These are phyloP conservation scores for Podila clonocystis DNA, from an alignment of 192 early-diverging fungal species.

Conservation along the genomic window DNA sequence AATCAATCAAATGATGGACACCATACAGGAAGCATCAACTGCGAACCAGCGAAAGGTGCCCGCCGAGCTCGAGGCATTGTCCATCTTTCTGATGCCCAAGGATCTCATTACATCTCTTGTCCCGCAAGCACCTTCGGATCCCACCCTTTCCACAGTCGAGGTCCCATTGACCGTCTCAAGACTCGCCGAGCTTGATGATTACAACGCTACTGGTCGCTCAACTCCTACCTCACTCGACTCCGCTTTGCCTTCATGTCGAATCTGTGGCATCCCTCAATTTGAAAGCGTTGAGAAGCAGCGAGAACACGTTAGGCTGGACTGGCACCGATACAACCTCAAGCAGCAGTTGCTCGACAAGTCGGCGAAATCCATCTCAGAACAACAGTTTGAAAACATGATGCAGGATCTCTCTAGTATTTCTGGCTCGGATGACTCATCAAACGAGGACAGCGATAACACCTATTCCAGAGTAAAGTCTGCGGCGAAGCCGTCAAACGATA, in stretches of 20 bases:
- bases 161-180: background rate
- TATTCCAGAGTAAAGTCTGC: background rate
- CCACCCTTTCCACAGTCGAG: background rate
- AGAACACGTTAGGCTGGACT: slow-evolving; percentile 60
- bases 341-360: slow-evolving; percentile 49
- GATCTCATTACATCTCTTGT: background rate
- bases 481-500: background rate
- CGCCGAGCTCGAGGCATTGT: background rate
- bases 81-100: background rate
- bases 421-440: slow-evolving; percentile 55
- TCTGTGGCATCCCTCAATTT: slow-evolving; percentile 53
- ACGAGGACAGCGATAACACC: slow-evolving; percentile 4
- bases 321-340: slow-evolving; percentile 70
- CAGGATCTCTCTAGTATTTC: slow-evolving; percentile 62
- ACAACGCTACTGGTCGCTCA: background rate
- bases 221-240: slow-evolving; percentile 18
- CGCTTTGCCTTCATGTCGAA: slow-evolving; percentile 45
- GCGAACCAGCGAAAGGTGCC: background rate
- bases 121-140: slow-evolving; percentile 1
- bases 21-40: background rate
- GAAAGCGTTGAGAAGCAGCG: slow-evolving; percentile 53
- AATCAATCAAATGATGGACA: background rate
- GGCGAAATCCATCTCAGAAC: slow-evolving; percentile 51
- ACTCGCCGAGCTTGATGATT: background rate
- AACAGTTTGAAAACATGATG: slow-evolving; percentile 61